These are phyloP conservation scores for Rhodofomes roseus DNA, from an alignment of 1,284 basidiomycete species.

Conservation along the genomic window DNA sequence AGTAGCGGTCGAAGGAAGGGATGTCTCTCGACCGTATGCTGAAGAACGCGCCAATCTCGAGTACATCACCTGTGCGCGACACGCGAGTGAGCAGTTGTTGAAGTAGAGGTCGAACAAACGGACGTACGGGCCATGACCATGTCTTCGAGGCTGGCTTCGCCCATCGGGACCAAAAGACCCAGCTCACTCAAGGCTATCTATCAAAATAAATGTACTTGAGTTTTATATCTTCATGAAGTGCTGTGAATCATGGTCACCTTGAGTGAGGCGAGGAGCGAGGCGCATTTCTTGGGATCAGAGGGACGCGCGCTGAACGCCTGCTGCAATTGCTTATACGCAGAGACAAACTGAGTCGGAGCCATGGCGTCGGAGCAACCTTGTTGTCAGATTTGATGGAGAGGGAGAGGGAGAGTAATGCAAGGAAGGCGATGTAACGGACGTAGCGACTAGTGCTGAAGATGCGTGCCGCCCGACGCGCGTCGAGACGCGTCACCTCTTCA, in stretches of 20 bases:
- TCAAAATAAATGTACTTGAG: background rate
- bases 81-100: background rate
- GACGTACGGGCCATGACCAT: constrained; percentile 61
- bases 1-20: constrained; percentile 92
- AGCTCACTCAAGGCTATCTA: constrained; percentile 79
- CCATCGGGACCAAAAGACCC: constrained; percentile 69
- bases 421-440: constrained; percentile 4
- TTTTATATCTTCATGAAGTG: background rate
- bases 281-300: constrained; percentile 63
- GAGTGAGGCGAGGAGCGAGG: constrained; percentile 60
- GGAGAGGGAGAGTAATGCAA: background rate
- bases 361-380: constrained; percentile 29
- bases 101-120: background rate
- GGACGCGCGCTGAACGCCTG: constrained; percentile 58
- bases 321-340: constrained; percentile 61
- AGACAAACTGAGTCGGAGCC: constrained; percentile 50
- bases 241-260: constrained; percentile 46
- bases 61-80: constrained; percentile 73
- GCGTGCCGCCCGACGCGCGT: constrained; percentile 54
- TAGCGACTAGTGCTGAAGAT: constrained; percentile 22
- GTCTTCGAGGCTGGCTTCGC: constrained; percentile 56
- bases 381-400: background rate
- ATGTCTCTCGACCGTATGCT: constrained; percentile 88
- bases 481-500: constrained; percentile 32
- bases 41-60: constrained; percentile 94